Percentiles rank a stretch among this genome's conserved stretches.
These are phyloP conservation scores for Porpolomopsis calyptriformis DNA, from an alignment of 768 basidiomycete species.

Conservation along the genomic window DNA sequence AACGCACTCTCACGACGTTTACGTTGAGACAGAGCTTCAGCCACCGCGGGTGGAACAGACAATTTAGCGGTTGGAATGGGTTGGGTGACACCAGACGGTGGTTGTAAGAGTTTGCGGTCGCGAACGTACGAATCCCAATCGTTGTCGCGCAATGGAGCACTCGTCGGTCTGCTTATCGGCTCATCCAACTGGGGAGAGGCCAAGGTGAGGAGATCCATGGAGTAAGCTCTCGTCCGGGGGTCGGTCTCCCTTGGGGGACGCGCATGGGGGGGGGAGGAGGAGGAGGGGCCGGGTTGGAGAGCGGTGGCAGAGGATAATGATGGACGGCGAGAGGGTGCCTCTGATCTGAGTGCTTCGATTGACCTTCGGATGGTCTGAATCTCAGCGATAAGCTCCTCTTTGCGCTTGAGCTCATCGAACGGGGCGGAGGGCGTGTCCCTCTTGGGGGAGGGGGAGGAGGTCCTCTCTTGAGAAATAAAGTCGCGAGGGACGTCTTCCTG, in stretches of 20 bases:
- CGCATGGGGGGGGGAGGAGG: slow-evolving; percentile 46
- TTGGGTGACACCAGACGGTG: slow-evolving; percentile 69
- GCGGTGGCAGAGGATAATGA: slow-evolving; percentile 66
- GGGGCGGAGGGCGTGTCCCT: slow-evolving; percentile 31
- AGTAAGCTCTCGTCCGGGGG: slow-evolving; percentile 59
- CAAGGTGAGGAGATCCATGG: slow-evolving; percentile 54
- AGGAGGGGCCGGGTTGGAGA: slow-evolving; percentile 36
- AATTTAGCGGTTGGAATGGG: slow-evolving; percentile 62
- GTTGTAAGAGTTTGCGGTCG: slow-evolving; percentile 76
- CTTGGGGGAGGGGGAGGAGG: slow-evolving; percentile 17
- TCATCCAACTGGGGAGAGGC: slow-evolving; percentile 36
- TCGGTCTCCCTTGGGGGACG: slow-evolving; percentile 62
- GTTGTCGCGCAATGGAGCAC: slow-evolving; percentile 61
- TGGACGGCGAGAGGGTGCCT: slow-evolving; percentile 56
- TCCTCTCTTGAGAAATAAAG: slow-evolving; percentile 46
- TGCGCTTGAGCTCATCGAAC: slow-evolving; percentile 50
- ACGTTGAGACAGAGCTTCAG: slow-evolving; percentile 61
- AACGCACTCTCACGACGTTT: slow-evolving; percentile 64
- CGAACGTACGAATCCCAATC: slow-evolving; percentile 84
- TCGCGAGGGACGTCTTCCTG: slow-evolving; percentile 63
- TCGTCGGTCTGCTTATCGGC: slow-evolving; percentile 58
- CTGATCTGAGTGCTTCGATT: slow-evolving; percentile 64
- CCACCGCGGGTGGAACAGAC: slow-evolving; percentile 59
- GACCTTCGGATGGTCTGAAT: slow-evolving; percentile 73
- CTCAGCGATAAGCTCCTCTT: slow-evolving; percentile 63